A percentile compares a stretch with the other conserved stretches of the same genome.
These are phyloP conservation scores for Chytriomyces sp. DNA, from an alignment of 192 early-diverging fungal genomes.

Conservation along the genomic window DNA sequence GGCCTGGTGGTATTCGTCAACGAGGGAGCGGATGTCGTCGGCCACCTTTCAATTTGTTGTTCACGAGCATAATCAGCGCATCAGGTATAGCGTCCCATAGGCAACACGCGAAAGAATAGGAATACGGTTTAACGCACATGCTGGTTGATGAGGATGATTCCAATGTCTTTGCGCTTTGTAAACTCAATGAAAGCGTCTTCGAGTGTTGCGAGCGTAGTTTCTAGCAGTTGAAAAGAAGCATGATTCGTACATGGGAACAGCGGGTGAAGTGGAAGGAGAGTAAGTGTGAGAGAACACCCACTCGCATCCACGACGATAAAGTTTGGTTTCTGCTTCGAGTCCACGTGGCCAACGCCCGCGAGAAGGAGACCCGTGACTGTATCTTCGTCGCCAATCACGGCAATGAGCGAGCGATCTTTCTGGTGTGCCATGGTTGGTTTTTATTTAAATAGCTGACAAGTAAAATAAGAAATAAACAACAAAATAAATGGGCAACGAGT, in stretches of 20 bases:
- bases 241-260: slow-evolving; percentile 2
- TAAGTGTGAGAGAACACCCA: slow-evolving; percentile 41
- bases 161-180: slow-evolving; percentile 93
- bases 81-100: too few relatives aligned
- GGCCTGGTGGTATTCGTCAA: slow-evolving; percentile 89
- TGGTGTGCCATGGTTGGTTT: slow-evolving; percentile 19
- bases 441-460: too few relatives aligned
- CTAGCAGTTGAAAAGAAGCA: slow-evolving; percentile 25
- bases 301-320: slow-evolving; percentile 95
- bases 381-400: slow-evolving; percentile 64
- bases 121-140: slow-evolving; percentile 61
- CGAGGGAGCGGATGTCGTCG: slow-evolving; percentile 84
- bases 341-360: slow-evolving; percentile 94
- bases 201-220: slow-evolving; percentile 59
- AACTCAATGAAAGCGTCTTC: slow-evolving; percentile 80
- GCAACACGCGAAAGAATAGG: too few relatives aligned
- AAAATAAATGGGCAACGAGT: too few relatives aligned
- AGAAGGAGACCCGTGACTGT: slow-evolving; percentile 94
- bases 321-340: slow-evolving; percentile 90
- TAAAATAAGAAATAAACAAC: too few relatives aligned
- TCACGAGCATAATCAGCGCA: background rate
- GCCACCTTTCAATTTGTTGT: slow-evolving; percentile 71
- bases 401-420: slow-evolving; percentile 59
- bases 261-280: background rate
- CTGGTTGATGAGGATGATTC: slow-evolving; percentile 97